phyloP scores from a whole-genome alignment of 768 basidiomycete species.

The Tricholoma furcatifolium region DNA sequence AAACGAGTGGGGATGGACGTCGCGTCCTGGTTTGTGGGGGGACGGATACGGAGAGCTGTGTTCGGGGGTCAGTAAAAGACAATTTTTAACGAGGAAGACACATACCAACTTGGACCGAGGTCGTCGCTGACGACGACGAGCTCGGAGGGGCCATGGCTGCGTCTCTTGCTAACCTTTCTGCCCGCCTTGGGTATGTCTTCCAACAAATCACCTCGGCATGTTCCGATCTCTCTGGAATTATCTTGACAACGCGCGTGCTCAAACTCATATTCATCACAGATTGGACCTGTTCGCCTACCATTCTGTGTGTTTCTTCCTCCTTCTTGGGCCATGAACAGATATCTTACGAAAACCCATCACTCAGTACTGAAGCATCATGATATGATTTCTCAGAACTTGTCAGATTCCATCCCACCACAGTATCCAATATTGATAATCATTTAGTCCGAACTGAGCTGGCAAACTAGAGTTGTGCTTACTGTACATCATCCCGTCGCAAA shows the following conservation, averaged over 20 bases:
- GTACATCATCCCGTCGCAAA: too few species aligned
- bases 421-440: too few species aligned
- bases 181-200: conserved; percentile 17
- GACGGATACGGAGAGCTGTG: conserved; percentile 85
- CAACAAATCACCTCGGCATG: conserved; percentile 36
- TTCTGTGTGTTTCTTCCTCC: too few species aligned
- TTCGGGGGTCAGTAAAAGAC: conserved; percentile 16
- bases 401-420: too few species aligned
- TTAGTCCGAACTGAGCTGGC: too few species aligned
- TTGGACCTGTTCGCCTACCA: too few species aligned
- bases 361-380: too few species aligned
- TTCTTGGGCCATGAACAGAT: too few species aligned
- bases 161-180: conserved; percentile 31
- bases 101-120: conserved; percentile 93
- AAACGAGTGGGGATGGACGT: conserved; percentile 90
- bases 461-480: too few species aligned
- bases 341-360: too few species aligned
- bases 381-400: too few species aligned
- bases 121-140: conserved; percentile 70
- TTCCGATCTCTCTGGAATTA: conserved; percentile 25
- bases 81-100: conserved; percentile 18
- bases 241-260: conserved; percentile 7
- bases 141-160: conserved; percentile 72
- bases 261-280: neutral
- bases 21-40: conserved; percentile 80